Evolutionary conservation across 1,284 basidiomycete species (phyloP), one percentile per base, ranked within the genome.

Genomic region (Hypsizygus ulmarius): DNA sequence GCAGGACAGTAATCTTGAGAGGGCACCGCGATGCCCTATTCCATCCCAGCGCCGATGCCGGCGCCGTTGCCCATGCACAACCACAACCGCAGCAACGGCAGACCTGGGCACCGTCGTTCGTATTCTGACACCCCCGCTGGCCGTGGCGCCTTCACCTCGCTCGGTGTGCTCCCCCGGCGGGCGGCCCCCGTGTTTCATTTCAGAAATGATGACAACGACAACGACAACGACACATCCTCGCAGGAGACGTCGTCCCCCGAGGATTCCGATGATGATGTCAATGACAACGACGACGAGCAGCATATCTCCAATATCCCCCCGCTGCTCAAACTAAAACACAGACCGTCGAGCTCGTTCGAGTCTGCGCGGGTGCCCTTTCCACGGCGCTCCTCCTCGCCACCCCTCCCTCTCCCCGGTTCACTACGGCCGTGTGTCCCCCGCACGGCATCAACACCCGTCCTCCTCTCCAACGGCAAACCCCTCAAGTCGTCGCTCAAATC

Each of bases 401-500:
- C 47, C 61, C 52, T 44, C 54, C 43, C 54, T 56, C 44, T 33
- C 53, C 39, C 38, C 51, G n/a, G n/a, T 47, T 45, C 54, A 18
- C 11, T 57, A 32, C 53, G 63, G 37, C 65, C 64, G 38, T 44
- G 54, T 47, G 55, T 63, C 45, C 51, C 63, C 0, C 60, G 66
- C 25, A 73, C 64, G 0, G 51, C 59, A n/a, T 69, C 68, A 1
- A 64, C 68, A 0, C 61, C 72, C 0, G 70, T 84, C 51, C 63
- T 91, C 46, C 77, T 95, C 29, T 79, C 89, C 16, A 96, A 93
- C 56, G 92, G 93, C 45, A 90, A 93, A 65, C 88, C 92, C 0
- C 84, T 97, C 66, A 93, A 94, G 63, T 82, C 90, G 0, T 91
- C 90, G 0, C 78, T 97, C 59, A 96, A 97, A 66, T 79, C 80